Evolutionary conservation across 495 filamentous ascomycete genomes (phyloP).

Genomic region (Penicillium waksmanii): DNA sequence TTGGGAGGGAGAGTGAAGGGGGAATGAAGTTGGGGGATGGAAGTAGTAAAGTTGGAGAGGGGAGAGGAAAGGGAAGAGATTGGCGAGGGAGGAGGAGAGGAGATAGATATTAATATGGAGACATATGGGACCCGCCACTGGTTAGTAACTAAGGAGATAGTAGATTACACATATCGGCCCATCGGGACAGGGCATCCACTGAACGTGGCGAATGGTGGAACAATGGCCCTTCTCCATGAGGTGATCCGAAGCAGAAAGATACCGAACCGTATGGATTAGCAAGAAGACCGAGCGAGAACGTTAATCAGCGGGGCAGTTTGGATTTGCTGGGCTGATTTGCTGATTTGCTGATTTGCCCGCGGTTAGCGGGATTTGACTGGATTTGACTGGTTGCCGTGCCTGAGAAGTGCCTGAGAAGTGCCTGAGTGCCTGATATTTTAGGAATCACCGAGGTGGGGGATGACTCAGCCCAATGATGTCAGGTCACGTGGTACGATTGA

Average conservation of each 20-base stretch:
- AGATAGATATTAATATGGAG: constrained; percentile 25
- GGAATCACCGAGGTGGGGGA: background rate
- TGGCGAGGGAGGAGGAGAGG: constrained; percentile 8
- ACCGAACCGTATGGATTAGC: constrained; percentile 48
- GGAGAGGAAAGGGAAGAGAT: constrained; percentile 11
- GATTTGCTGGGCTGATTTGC: background rate
- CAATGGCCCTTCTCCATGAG: constrained; percentile 29
- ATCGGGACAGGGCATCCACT: constrained; percentile 26
- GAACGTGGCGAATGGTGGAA: constrained; percentile 25
- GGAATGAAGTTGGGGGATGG: too few species aligned
- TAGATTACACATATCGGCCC: constrained; percentile 39
- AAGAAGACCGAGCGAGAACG: constrained; percentile 47
- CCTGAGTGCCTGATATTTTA: background rate
- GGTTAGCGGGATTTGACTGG: background rate
- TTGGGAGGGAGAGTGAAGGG: constrained; percentile 15
- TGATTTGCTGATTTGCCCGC: background rate
- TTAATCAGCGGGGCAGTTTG: constrained; percentile 9
- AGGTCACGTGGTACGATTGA: background rate
- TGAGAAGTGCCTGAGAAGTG: background rate
- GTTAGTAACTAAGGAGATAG: background rate
- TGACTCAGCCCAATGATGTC: background rate
- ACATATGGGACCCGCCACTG: background rate
- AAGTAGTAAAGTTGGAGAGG: constrained; percentile 19
- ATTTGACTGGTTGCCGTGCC: background rate
- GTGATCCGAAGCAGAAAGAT: constrained; percentile 50